Evolutionary conservation across 768 basidiomycete genomes (phyloP), one percentile per base, ranked within the genome.

Genomic region (Kwoniella europaea): DNA sequence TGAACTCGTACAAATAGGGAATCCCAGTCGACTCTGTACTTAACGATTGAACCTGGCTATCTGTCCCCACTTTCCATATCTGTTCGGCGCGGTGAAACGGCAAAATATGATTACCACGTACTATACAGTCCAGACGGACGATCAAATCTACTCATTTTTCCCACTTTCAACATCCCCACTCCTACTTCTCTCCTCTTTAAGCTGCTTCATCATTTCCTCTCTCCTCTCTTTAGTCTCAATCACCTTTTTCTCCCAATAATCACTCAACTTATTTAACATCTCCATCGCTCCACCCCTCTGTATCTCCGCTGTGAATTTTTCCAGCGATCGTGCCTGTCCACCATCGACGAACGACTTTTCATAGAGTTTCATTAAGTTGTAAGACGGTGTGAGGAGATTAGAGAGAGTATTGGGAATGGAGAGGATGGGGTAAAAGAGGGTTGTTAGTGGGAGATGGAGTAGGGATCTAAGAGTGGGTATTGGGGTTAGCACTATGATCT

Each of bases 361-460:
- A 63, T 80, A 80, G 22, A 69, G 58, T 18, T 43, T 29, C 15
- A 80, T 54, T 12, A 80, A 61, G 44, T 68, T 63, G 35, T 60
- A 53, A 0, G 75, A 68, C 7, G 79, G 79, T 4, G 71, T 57
- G 41, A 72, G 57, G n/a, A 78, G 46, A 10, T 44, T 63, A 3
- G 57, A 7, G 68, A 76, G 41, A 2, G 73, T 76, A 1, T 54
- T 16, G 0, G 79, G 76, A 29, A 80, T 67, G 20, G 74, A 75
- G 6, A 74, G 55, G 13, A 77, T 75, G 5, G 79, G 79, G 50
- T 73, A 66, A 56, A 80, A 68, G 54, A 78, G 35, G 20, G 76
- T 76, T 15, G 73, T 69, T 18, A 80, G 57, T 3, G 79, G 79
- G 35, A 80, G 62, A 62, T 78, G 71, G 6, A 80, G 50, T 9